Base-by-base conservation (phyloP, 176 grass and related monocot genomes). In the Zoysia japonica region DNA sequence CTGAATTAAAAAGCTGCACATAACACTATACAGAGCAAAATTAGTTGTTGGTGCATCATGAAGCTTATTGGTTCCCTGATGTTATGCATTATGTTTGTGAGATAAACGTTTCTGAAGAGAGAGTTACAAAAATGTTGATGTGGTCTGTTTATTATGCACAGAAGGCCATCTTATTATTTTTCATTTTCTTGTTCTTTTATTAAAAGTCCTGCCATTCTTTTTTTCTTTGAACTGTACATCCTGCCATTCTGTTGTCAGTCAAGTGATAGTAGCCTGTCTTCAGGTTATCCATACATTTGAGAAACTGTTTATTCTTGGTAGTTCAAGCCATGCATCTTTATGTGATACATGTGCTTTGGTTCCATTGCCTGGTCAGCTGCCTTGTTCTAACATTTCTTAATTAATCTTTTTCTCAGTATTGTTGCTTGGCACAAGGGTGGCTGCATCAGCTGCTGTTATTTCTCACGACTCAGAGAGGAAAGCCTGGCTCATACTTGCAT, bases 401-500 rank as follows among this genome's bases (percentile, higher is more conserved):
- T 52, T 54, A 61, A 5, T 52, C 1, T 75, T 28, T 28, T 6
- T 82, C 79, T 67, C 87, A 97, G 95, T 97, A 35, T 72, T 94
- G 7, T 47, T 97, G 70, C 95, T 97, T 9, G 94, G 94, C 47
- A 80, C 87, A 64, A 85, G 91, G 75, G 94, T 97, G n/a, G 94
- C 91, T 11, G 80, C 91, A 37, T 94, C 94, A 5, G 91, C 91
- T 1, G 94, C 87, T 2, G 54, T 55, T 4, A 97, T 97, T 40
- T 97, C 94, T n/a, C 79, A 65, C n/a, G 80, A 66, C 11, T 79
- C 90, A 63, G 94, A 89, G 68, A 85, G 77, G 19, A 94, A 88
- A 82, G 94, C 94, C 7, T 97, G 94, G 94, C 89, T 97, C 16
- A 90, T 97, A 64, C 83, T 97, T 2, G 95, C 95, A 5, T 97